Evolutionary conservation across 371 early-diverging fungal species (phyloP).

Genomic region (Gilbertella persicaria): DNA sequence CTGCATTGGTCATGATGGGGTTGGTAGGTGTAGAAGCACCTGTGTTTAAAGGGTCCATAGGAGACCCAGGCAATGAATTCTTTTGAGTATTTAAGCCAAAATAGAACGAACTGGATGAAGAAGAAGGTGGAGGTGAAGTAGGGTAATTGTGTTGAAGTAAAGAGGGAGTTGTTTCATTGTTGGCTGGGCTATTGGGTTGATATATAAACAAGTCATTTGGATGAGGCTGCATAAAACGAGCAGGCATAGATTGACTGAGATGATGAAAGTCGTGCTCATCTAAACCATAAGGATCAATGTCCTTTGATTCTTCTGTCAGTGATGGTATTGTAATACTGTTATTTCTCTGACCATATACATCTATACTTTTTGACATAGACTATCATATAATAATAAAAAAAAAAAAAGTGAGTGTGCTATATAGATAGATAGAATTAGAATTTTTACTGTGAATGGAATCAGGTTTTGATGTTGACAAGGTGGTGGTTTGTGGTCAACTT

Average conservation of each 20-base stretch:
- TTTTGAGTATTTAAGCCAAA: conserved; percentile 3
- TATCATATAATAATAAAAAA: no score
- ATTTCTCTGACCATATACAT: conserved; percentile 6
- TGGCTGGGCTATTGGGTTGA: not conserved
- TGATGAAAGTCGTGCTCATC: conserved; percentile 5
- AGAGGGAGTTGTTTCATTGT: conserved; percentile 1
- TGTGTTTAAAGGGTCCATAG: not conserved
- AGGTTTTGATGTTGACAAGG: not conserved
- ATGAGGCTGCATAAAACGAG: conserved; percentile 12
- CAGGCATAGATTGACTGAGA: conserved; percentile 20
- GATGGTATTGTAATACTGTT: conserved; percentile 24
- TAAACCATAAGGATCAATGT: conserved; percentile 5
- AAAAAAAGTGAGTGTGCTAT: no score
- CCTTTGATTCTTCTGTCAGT: conserved; percentile 7
- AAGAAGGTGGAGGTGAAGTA: conserved; percentile 14
- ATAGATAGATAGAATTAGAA: no score
- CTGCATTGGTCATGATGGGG: conserved; percentile 13
- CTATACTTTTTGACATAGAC: no score
- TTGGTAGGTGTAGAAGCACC: not conserved
- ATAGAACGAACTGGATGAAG: conserved; percentile 17
- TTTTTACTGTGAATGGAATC: not conserved
- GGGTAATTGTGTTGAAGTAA: conserved; percentile 18
- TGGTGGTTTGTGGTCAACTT: no score
- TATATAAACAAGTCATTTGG: conserved; percentile 1
- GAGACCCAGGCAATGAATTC: conserved; percentile 11